A percentile compares a stretch with the other conserved stretches of the same genome.
These are phyloP conservation scores for Colletotrichum somersetense DNA, from an alignment of 2,329 filamentous ascomycete species.

Conservation along the genomic window DNA sequence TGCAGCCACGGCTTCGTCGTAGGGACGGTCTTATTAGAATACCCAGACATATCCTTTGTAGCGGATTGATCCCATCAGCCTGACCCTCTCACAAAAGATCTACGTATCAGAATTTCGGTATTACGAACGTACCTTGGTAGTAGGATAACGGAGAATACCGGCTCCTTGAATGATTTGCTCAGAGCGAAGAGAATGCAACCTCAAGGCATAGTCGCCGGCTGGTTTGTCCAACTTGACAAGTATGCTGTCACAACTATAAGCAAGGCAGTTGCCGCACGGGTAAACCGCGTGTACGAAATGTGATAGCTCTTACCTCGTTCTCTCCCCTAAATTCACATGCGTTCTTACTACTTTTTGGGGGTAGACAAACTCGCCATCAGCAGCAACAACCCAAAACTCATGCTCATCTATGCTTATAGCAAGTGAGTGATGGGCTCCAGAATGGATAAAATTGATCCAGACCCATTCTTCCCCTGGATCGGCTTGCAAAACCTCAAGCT, in stretches of 20 bases:
- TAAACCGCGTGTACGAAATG: not conserved
- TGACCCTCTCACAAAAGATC: not conserved
- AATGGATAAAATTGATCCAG: conserved; percentile 32
- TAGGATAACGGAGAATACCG: conserved; percentile 7
- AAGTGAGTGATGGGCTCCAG: conserved; percentile 20
- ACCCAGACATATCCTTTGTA: conserved; percentile 1
- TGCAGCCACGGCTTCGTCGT: conserved; percentile 9
- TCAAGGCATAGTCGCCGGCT: conserved; percentile 14
- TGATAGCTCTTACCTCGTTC: not conserved
- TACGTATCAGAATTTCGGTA: not conserved
- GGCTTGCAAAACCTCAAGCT: conserved; percentile 17
- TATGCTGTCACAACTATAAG: not conserved
- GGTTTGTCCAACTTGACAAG: conserved; percentile 22
- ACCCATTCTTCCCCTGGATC: conserved; percentile 10
- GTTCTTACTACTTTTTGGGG: conserved; percentile 53
- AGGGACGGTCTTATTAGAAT: conserved; percentile 10
- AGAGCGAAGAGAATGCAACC: conserved; percentile 16
- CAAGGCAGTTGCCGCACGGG: too few relatives aligned
- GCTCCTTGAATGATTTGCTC: conserved; percentile 34
- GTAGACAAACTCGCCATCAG: conserved; percentile 66
- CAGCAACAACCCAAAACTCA: conserved; percentile 65
- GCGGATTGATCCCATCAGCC: not conserved
- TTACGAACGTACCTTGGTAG: not conserved
- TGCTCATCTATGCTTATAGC: conserved; percentile 64
- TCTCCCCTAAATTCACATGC: conserved; percentile 24